phyloP scores from a whole-genome alignment of 495 filamentous ascomycete genomes.

The Podospora appendiculata region DNA sequence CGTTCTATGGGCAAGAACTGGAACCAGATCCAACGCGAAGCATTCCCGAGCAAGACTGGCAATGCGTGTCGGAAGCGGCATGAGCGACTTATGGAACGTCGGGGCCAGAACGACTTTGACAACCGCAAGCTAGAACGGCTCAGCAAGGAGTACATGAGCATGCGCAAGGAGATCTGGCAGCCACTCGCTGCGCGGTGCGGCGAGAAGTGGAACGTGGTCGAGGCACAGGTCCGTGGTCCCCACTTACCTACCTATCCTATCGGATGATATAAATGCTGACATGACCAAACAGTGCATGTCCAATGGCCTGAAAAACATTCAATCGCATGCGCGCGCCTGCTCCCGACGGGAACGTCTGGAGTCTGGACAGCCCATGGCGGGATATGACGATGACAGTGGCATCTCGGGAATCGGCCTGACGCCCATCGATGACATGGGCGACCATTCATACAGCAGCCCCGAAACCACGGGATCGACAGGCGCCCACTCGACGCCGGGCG shows the following conservation, averaged over 20 bases:
- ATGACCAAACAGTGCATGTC: constrained; percentile 43
- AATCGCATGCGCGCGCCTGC: constrained; percentile 42
- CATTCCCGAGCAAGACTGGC: constrained; percentile 65
- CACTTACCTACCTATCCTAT: neutral
- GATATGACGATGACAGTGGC: constrained; percentile 44
- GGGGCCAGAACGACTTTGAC: constrained; percentile 60
- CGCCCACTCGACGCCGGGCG: constrained; percentile 25
- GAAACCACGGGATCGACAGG: constrained; percentile 24
- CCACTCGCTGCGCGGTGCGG: constrained; percentile 52
- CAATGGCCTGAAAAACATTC: constrained; percentile 51
- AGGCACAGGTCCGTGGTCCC: constrained; percentile 53
- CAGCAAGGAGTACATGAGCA: constrained; percentile 58
- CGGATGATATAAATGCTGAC: neutral
- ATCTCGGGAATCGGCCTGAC: constrained; percentile 42
- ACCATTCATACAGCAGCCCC: constrained; percentile 40
- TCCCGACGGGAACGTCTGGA: constrained; percentile 45
- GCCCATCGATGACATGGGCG: constrained; percentile 39
- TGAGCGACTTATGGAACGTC: constrained; percentile 63
- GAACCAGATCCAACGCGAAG: constrained; percentile 58
- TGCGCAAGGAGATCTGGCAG: constrained; percentile 66
- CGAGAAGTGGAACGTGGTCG: constrained; percentile 64
- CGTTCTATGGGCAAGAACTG: constrained; percentile 62
- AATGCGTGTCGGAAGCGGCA: constrained; percentile 76
- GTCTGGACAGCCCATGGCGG: constrained; percentile 27
- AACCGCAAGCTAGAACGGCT: constrained; percentile 55